These are phyloP conservation scores for Xylaria nigripes DNA, from an alignment of 495 filamentous ascomycete genomes.

Conservation along the genomic window DNA sequence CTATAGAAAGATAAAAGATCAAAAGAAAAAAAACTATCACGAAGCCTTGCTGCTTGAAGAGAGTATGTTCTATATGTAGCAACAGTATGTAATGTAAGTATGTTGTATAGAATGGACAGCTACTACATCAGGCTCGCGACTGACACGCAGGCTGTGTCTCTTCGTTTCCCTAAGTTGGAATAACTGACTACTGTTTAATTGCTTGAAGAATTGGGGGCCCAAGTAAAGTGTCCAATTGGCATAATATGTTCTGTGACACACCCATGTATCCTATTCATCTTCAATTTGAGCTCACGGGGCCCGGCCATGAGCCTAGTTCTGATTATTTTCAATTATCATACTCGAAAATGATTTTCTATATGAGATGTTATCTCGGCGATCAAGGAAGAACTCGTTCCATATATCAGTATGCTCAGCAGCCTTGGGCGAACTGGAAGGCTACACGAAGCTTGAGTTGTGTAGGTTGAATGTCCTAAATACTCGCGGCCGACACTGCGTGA, in stretches of 20 bases:
- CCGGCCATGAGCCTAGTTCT: too few relatives aligned
- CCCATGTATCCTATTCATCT: too few relatives aligned
- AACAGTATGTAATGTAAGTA: background rate
- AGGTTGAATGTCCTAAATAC: background rate
- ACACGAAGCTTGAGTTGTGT: background rate
- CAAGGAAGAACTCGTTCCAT: too few relatives aligned
- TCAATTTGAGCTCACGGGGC: too few relatives aligned
- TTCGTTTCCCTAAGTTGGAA: background rate
- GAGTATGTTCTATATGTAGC: slow-evolving; percentile 7
- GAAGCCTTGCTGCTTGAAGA: background rate
- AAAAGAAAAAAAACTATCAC: too few relatives aligned
- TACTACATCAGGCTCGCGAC: background rate
- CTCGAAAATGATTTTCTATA: too few relatives aligned
- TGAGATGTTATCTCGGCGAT: too few relatives aligned
- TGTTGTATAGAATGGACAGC: slow-evolving; percentile 3
- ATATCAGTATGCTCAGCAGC: background rate
- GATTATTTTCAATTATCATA: too few relatives aligned
- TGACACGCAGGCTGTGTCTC: slow-evolving; percentile 3
- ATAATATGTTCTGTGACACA: too few relatives aligned
- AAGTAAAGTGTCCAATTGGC: too few relatives aligned
- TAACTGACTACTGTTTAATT: too few relatives aligned
- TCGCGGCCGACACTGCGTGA: background rate
- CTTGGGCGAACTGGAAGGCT: background rate
- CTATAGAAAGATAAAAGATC: too few relatives aligned
- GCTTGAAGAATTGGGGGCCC: background rate